phyloP scores from a whole-genome alignment of 78 protist species.

The Polysphondylium violaceum region DNA sequence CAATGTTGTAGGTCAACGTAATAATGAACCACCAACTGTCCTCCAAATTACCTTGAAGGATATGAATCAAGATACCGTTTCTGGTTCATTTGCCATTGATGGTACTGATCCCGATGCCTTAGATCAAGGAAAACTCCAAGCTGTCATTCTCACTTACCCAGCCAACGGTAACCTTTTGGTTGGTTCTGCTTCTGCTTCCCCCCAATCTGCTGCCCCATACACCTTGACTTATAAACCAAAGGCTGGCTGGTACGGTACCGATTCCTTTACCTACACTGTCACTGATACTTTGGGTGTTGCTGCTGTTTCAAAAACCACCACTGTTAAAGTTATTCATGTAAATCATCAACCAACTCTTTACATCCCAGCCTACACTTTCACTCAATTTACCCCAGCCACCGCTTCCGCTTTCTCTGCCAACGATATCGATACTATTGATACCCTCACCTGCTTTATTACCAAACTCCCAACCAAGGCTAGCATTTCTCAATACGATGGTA shows the following conservation, averaged over 20 bases:
- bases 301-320: neutral
- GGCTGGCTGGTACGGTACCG: constrained; percentile 11
- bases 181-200: neutral
- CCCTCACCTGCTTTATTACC: neutral
- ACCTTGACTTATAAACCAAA: constrained; percentile 44
- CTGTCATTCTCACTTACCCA: constrained; percentile 10
- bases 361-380: neutral
- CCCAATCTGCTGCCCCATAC: neutral
- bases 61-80: neutral
- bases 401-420: neutral
- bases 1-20: constrained; percentile 8
- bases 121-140: neutral
- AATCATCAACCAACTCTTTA: constrained; percentile 11
- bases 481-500: neutral
- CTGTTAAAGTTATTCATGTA: neutral
- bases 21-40: neutral
- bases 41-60: neutral
- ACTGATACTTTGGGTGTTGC: neutral
- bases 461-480: neutral
- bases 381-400: neutral
- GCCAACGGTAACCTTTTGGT: constrained; percentile 3
- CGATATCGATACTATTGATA: neutral
- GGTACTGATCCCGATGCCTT: neutral
- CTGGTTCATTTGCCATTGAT: neutral
- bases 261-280: constrained; percentile 18